Evolutionary conservation across 2,329 filamentous ascomycete species (phyloP), one percentile per base, ranked within the genome.

Genomic region (Ophioceras dolichostomum): DNA sequence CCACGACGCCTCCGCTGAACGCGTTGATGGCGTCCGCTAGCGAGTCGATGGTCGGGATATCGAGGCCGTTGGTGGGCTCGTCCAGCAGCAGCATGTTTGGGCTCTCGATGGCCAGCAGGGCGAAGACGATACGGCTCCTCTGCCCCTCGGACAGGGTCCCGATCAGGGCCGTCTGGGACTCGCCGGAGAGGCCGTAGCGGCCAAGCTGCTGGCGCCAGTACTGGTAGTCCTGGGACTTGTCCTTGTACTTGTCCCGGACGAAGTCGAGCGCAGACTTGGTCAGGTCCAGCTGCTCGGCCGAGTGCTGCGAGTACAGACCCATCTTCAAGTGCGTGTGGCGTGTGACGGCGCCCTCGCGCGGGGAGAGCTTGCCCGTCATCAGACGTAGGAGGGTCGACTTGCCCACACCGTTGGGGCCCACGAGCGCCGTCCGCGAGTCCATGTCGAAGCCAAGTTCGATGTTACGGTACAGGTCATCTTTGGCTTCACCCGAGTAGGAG

Each of bases 141-240:
- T 98, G 91, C 38, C 91, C 91, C 59, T 98, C 91, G 44, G 91
- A 96, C 49, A 98, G 70, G 13, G 91, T 98, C 45, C 91, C 93
- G 81, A 98, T 98, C 57, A 96, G 74, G 34, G 91, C 86, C 34
- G 91, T 98, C 71, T 98, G 93, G 22, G 86, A 70, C 45, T 96
- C 87, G 59, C 93, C 93, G 41, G 77, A 83, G 46, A 98, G 75
- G 59, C 93, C 93, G 61, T 98, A 98, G 47, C 80, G 76, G 53
- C 91, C 91, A 27, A 98, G 83, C 68, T 94, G 87, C 65, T 95
- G 89, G 57, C 91, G 79, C 91, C 91, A 98, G 77, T 91, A 98
- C 68, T 98, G 91, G 71, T 94, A 94, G 60, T 98, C 91, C 60
- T 98, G 91, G 38, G 79, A 87, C 66, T 89, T 85, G 46, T 79